These are phyloP conservation scores for Combretum micranthum DNA, from an alignment of 345 rosid species.

Conservation along the genomic window DNA sequence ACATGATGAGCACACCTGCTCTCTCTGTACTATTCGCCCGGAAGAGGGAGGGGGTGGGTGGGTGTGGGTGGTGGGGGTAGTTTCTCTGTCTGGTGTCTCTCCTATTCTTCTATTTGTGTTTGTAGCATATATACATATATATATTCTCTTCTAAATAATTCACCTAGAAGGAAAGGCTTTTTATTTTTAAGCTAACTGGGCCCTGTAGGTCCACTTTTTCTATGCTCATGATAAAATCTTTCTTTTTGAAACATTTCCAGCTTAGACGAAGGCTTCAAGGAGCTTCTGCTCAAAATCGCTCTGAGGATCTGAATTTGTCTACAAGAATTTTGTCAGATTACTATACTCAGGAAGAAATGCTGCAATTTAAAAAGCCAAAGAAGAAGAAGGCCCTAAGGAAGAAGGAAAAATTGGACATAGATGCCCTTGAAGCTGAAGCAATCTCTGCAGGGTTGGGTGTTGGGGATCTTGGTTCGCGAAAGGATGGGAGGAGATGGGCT, in stretches of 20 bases:
- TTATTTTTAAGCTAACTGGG: too few relatives aligned
- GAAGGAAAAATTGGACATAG: slow-evolving; percentile 84
- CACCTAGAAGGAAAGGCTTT: too few relatives aligned
- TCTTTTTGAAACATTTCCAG: slow-evolving; percentile 28
- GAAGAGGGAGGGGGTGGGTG: too few relatives aligned
- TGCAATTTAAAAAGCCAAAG: slow-evolving; percentile 82
- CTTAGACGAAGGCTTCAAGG: slow-evolving; percentile 80
- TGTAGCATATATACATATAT: too few relatives aligned
- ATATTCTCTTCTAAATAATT: too few relatives aligned
- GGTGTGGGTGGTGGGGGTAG: too few relatives aligned
- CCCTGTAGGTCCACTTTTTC: neutral
- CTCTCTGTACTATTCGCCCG: too few relatives aligned
- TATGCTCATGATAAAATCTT: neutral
- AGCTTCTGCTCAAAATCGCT: slow-evolving; percentile 33
- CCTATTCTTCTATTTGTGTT: too few relatives aligned
- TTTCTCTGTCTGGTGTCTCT: too few relatives aligned
- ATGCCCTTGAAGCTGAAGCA: slow-evolving; percentile 90
- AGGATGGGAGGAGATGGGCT: slow-evolving; percentile 73
- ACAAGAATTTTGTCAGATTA: slow-evolving; percentile 71
- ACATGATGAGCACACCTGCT: too few relatives aligned
- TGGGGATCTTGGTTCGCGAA: slow-evolving; percentile 93
- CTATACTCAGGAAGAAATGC: slow-evolving; percentile 83
- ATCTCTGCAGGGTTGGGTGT: slow-evolving; percentile 70
- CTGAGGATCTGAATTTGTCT: slow-evolving; percentile 63
- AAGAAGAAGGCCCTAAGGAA: slow-evolving; percentile 77